Conservation (phyloP, 805 yeast species). For the Limtongozyma cylindracea region DNA sequence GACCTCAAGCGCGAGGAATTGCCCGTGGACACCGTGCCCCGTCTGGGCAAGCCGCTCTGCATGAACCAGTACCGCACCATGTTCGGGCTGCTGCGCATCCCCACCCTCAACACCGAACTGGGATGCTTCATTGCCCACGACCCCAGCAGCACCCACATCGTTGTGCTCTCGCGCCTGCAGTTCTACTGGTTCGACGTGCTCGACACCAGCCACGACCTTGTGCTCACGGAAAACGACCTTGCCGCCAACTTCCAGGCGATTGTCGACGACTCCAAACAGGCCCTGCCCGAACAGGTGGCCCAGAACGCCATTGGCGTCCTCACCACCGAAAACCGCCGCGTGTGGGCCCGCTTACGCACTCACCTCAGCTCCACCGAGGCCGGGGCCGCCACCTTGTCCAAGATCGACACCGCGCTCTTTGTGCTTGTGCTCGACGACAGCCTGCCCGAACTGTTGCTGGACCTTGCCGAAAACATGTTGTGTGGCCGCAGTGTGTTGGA, state of each 20-base stretch:
- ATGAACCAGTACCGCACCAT: slow-evolving; percentile 82
- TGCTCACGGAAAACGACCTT: slow-evolving; percentile 52
- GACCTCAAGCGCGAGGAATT: slow-evolving; percentile 56
- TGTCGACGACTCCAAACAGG: slow-evolving; percentile 38
- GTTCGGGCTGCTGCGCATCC: slow-evolving; percentile 75
- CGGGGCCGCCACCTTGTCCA: slow-evolving; percentile 46
- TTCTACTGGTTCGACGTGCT: slow-evolving; percentile 90
- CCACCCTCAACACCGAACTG: slow-evolving; percentile 37
- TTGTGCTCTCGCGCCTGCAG: slow-evolving; percentile 65
- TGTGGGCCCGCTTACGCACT: slow-evolving; percentile 62
- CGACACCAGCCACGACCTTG: slow-evolving; percentile 43
- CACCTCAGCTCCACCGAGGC: slow-evolving; percentile 15
- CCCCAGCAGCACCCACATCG: slow-evolving; percentile 48
- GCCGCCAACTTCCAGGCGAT: slow-evolving; percentile 53
- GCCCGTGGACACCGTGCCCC: slow-evolving; percentile 42
- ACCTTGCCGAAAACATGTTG: slow-evolving; percentile 59
- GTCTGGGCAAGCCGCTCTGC: slow-evolving; percentile 39
- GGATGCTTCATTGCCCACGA: slow-evolving; percentile 81
- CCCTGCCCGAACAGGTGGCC: slow-evolving; percentile 31
- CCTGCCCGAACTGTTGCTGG: slow-evolving; percentile 31
- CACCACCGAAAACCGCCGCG: slow-evolving; percentile 71
- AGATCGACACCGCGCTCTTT: slow-evolving; percentile 64
- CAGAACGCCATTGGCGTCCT: slow-evolving; percentile 69
- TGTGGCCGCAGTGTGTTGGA: slow-evolving; percentile 66
- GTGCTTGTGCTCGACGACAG: slow-evolving; percentile 68